Base-by-base conservation (phyloP, 1,139 yeast genomes). In the Nakaseomyces uthaithaninus region DNA sequence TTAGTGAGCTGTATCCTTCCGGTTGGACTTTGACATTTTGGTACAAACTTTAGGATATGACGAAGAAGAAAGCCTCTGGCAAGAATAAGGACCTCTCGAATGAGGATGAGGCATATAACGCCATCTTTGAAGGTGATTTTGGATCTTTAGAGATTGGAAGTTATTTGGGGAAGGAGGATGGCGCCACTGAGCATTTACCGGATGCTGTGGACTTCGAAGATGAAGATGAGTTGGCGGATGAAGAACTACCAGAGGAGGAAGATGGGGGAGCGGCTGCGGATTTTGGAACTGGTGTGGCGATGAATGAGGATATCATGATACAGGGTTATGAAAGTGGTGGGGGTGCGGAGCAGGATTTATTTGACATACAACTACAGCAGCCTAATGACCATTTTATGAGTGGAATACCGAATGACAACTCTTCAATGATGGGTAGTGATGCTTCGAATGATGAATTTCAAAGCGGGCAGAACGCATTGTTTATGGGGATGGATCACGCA, bases 181-280 rank as follows among this genome's bases (percentile, higher is more conserved):
- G 55, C 3, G 57, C 52, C 33, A 67, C 76, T 41, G 60, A 72
- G 43, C 97, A 89, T 60, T 91, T 93, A 1, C 95, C 77, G 4
- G 91, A 89, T 59, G 97, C 98, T n/a, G 68, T 87, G 34, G 97
- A 91, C 62, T 91, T 84, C 58, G 96, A 86, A 54, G 95, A 86
- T 57, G 94, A 85, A 49, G 97, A 89, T 51, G 96, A 89, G 59
- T 68, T 91, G 42, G 97, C 97, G 0, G 97, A 87, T 37, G 95
- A 86, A 41, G 85, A 76, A 38, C 48, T 66, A 6, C 70, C 72
- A 0, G 70, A 64, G n/a, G 77, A 71, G 43, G 72, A 64, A 34
- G 54, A 33, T 41, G 24, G 24, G 7, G 9, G 9, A 11, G 69
- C 65, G 33, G 67, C 57, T 20, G 57, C 50, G 9, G 57, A 50